phyloP scores from a whole-genome alignment of 2,329 filamentous ascomycete genomes.

The Botrytis byssoidea region DNA sequence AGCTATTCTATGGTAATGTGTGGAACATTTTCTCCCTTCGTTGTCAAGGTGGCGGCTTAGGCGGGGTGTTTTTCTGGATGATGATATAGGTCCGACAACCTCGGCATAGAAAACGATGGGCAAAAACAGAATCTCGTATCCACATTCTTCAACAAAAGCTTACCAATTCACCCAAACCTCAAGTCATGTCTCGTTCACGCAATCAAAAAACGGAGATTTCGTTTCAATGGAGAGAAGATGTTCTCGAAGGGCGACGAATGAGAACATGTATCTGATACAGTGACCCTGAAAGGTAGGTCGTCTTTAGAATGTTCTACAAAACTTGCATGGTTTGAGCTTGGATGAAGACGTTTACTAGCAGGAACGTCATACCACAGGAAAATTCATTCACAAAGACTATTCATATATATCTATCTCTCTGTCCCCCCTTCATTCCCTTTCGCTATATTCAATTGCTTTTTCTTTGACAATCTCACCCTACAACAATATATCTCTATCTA shows the following conservation, averaged over 20 bases:
- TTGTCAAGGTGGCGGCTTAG: conserved; percentile 14
- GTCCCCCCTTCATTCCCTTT: not conserved
- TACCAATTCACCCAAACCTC: conserved; percentile 10
- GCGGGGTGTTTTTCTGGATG: conserved; percentile 2
- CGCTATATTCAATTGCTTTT: conserved; percentile 9
- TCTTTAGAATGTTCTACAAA: not conserved
- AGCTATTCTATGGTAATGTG: not conserved
- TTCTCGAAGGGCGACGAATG: conserved; percentile 1
- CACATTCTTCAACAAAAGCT: conserved; percentile 13
- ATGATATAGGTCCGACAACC: not conserved
- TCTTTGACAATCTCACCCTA: not conserved
- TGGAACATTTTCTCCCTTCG: not conserved
- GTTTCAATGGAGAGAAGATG: conserved; percentile 14
- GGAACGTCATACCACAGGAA: conserved; percentile 7
- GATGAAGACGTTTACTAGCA: conserved; percentile 1
- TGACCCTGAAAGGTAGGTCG: not conserved
- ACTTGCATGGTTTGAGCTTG: conserved; percentile 14
- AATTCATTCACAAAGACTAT: not conserved
- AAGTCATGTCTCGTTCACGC: not conserved
- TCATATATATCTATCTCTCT: conserved; percentile 1
- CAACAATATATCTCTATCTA: not conserved
- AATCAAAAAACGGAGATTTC: not conserved
- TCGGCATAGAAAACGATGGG: conserved; percentile 10
- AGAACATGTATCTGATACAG: not conserved
- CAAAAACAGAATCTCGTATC: not conserved